phyloP scores from a whole-genome alignment of 1,139 yeast genomes.

The Scheffersomyces lignicola region DNA sequence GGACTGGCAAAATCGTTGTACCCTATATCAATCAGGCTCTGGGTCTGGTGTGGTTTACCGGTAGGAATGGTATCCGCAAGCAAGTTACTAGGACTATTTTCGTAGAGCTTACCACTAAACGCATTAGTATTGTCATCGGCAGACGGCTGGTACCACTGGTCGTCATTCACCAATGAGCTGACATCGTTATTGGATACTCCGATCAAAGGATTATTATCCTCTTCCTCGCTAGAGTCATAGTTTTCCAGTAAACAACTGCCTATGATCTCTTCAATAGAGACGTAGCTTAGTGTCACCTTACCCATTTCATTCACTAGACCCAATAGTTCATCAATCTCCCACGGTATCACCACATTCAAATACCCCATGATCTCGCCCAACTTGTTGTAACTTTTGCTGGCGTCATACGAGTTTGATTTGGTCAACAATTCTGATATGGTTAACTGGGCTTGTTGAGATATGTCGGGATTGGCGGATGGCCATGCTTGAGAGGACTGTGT shows the following conservation, averaged over 20 bases:
- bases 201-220: constrained; percentile 23
- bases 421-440: neutral
- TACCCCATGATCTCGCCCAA: constrained; percentile 43
- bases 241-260: constrained; percentile 59
- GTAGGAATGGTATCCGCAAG: neutral
- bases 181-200: constrained; percentile 50
- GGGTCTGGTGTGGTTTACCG: neutral
- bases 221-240: constrained; percentile 14
- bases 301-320: constrained; percentile 61
- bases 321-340: constrained; percentile 58
- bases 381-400: constrained; percentile 30
- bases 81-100: neutral
- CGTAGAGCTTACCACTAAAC: neutral
- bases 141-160: constrained; percentile 7
- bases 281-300: constrained; percentile 52
- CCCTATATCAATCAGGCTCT: neutral
- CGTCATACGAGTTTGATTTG: constrained; percentile 16
- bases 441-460: constrained; percentile 6
- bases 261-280: constrained; percentile 64
- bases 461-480: constrained; percentile 14
- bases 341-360: constrained; percentile 51
- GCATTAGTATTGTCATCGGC: constrained; percentile 1
- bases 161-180: constrained; percentile 35
- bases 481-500: constrained; percentile 7
- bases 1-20: neutral